Evolutionary conservation across 257 asterid species (phyloP), one percentile per base, ranked within the genome.

Genomic region (Penstemon eatonii): DNA sequence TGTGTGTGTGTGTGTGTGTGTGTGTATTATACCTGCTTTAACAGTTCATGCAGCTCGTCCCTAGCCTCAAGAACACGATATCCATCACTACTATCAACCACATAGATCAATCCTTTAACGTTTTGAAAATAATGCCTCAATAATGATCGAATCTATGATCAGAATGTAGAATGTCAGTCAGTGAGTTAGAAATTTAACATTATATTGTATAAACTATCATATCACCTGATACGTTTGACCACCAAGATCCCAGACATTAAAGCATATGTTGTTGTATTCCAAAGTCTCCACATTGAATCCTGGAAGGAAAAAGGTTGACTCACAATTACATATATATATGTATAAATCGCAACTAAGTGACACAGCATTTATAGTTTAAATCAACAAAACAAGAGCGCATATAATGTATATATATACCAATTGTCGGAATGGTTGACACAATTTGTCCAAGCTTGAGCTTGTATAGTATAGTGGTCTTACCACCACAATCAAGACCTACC

Each of bases 401-500:
- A 25, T 25, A 25, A 15, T 15, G 18, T 25, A 2, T 25, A 25
- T 25, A 2, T 25, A 25, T 78, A 78, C 79, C 79, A 43, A 73
- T 65, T 41, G 79, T 78, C 11, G 77, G 82, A 61, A 74, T 74
- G 67, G 79, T 74, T 1, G 79, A 73, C 59, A 78, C 79, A n/a
- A 73, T 73, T 50, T 78, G 71, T 65, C 76, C 79, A 55, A 78
- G 72, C 79, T 78, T 78, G 79, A 78, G 79, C 15, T 78, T 78
- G 79, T 78, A 74, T 19, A 78, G 65, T 53, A 78, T 78, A 51
- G 82, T 78, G 39, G 79, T 74, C 65, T 78, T 78, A 70, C 82
- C 82, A 66, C 73, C 76, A 39, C 71, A 76, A 74, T 70, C 82
- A 45, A 78, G 82, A 78, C 82, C 79, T 55, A 78, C 76, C 77